Evolutionary conservation across 768 basidiomycete genomes (phyloP).

Genomic region (Gymnopilus dilepis): DNA sequence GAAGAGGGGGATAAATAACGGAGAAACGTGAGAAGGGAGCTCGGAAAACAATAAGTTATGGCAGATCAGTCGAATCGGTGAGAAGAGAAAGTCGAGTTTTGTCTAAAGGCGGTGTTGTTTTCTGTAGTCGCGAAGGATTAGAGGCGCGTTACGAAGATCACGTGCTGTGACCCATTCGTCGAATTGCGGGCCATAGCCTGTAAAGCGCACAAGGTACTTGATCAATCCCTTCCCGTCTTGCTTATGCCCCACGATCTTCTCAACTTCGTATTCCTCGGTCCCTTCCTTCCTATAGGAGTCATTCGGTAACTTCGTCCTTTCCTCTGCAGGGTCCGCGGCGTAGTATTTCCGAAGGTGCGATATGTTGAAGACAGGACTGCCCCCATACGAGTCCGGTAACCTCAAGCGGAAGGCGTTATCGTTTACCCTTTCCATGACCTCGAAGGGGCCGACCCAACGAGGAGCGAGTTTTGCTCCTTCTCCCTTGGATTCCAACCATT

Average conservation of each 20-base stretch:
- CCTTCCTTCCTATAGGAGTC: too few species aligned
- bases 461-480: constrained; percentile 7
- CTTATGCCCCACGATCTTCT: neutral
- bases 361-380: constrained; percentile 7
- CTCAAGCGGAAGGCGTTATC: constrained; percentile 5
- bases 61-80: too few species aligned
- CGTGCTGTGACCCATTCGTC: neutral
- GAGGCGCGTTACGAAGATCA: neutral
- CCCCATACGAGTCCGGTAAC: neutral
- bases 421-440: constrained; percentile 4
- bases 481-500: neutral
- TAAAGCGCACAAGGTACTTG: neutral
- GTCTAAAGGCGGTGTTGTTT: too few species aligned
- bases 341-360: neutral
- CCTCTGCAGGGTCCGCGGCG: neutral
- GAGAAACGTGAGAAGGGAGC: too few species aligned
- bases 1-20: too few species aligned
- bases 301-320: too few species aligned
- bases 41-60: too few species aligned
- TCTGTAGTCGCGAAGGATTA: neutral
- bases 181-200: neutral
- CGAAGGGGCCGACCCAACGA: constrained; percentile 12
- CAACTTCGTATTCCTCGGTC: neutral
- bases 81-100: too few species aligned
- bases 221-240: neutral